A percentile compares a stretch with the other conserved stretches of the same genome.
Evolutionary conservation across 2,329 filamentous ascomycete species (phyloP).

Genomic region (Paecilomyces formosus): DNA sequence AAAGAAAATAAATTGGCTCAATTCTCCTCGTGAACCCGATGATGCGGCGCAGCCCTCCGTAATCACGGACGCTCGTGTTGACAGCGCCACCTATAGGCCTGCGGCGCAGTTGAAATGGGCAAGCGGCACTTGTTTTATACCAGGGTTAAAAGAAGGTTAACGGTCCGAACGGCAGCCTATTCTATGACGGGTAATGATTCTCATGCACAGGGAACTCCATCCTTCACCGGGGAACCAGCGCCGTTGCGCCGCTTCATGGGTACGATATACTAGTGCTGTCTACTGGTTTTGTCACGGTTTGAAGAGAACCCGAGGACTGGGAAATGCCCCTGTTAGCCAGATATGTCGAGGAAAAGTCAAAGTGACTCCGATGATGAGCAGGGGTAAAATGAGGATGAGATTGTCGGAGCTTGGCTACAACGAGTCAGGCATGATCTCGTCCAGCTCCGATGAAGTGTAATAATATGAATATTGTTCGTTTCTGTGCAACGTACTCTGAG

Average conservation of each 20-base stretch:
- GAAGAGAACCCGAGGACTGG: neutral
- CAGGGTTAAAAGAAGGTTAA: neutral
- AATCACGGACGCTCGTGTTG: neutral
- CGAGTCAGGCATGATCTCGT: neutral
- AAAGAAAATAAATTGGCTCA: neutral
- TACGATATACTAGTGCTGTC: neutral
- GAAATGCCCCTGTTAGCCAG: neutral
- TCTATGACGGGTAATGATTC: neutral
- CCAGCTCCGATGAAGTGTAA: neutral
- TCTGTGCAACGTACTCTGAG: neutral
- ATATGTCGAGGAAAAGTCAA: neutral
- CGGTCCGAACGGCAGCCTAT: neutral
- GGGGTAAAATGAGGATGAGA: neutral
- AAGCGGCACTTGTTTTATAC: neutral
- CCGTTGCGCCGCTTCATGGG: neutral
- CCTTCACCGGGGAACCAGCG: neutral
- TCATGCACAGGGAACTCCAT: neutral
- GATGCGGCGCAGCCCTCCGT: neutral
- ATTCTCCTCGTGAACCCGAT: neutral
- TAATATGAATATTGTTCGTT: neutral
- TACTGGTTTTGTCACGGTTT: neutral
- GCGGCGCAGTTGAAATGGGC: neutral
- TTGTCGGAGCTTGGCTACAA: neutral
- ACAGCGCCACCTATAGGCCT: neutral
- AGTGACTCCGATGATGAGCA: neutral